Percentiles rank a stretch among this genome's conserved stretches.
phyloP scores from a whole-genome alignment of 208 protist species.

The Acanthamoeba castellanii region DNA sequence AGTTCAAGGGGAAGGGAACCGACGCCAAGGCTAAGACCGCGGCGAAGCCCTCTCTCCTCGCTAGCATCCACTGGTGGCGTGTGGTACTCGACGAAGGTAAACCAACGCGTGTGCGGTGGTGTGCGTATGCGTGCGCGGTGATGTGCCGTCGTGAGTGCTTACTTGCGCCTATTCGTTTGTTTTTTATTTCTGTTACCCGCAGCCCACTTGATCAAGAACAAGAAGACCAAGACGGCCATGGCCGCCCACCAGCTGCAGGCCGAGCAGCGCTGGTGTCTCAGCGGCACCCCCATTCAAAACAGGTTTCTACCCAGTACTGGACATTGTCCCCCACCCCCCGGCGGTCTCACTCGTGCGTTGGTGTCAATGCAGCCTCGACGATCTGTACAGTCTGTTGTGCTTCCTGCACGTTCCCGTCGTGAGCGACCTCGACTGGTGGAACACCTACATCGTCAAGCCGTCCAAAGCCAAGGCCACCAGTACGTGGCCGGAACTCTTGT shows the following conservation, averaged over 20 bases:
- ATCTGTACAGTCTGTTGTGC: conserved; percentile 10
- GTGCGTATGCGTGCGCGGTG: no score
- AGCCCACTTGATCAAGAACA: conserved; percentile 90
- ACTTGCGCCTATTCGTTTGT: neutral
- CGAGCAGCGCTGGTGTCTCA: conserved; percentile 87
- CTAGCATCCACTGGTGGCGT: no score
- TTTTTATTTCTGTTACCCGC: conserved; percentile 81
- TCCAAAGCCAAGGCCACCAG: no score
- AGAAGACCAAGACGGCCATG: conserved; percentile 75
- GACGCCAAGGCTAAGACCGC: neutral
- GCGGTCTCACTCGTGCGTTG: neutral
- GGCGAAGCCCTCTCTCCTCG: no score
- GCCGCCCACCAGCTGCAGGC: conserved; percentile 83
- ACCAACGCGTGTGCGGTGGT: neutral
- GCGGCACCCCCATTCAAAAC: conserved; percentile 91
- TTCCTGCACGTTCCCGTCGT: neutral
- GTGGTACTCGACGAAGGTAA: no score
- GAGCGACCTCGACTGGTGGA: neutral
- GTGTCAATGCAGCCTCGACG: neutral
- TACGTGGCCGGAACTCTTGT: no score
- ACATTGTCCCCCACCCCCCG: neutral
- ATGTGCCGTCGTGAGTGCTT: no score
- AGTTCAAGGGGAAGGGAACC: neutral
- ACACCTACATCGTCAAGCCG: no score
- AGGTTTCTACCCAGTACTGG: conserved; percentile 51